phyloP scores from a whole-genome alignment of 495 filamentous ascomycete species.

The Cercophora newfieldiana region DNA sequence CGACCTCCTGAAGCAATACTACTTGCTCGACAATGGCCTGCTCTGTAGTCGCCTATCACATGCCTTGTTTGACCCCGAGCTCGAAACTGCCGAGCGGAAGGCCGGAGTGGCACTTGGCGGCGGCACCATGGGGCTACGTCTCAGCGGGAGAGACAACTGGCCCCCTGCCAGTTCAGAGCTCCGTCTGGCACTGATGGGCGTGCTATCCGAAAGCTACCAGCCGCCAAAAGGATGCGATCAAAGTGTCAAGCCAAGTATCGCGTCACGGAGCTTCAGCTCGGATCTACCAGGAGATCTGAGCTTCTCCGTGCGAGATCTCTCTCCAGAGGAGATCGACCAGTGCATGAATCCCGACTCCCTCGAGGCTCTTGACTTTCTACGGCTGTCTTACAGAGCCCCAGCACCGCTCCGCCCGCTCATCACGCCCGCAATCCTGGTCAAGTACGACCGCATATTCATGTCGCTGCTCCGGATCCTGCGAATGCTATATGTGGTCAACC shows the following conservation, averaged over 20 bases:
- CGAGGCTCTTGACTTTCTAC: slow-evolving; percentile 87
- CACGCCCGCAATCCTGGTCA: slow-evolving; percentile 62
- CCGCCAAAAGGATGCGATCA: slow-evolving; percentile 12
- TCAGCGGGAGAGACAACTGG: slow-evolving; percentile 78
- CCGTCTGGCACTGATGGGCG: slow-evolving; percentile 80
- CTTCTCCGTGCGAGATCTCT: slow-evolving; percentile 83
- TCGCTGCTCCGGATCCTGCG: slow-evolving; percentile 73
- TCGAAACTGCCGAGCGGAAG: slow-evolving; percentile 73
- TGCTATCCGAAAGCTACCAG: slow-evolving; percentile 73
- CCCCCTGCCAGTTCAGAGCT: slow-evolving; percentile 92
- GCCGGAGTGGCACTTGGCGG: slow-evolving; percentile 66
- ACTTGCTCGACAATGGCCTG: slow-evolving; percentile 79
- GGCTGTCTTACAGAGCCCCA: slow-evolving; percentile 81
- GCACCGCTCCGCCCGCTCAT: slow-evolving; percentile 71
- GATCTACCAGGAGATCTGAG: slow-evolving; percentile 78
- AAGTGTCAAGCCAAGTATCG: not conserved
- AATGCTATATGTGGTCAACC: slow-evolving; percentile 75
- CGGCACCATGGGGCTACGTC: slow-evolving; percentile 74
- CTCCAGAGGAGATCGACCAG: slow-evolving; percentile 69
- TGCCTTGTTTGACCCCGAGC: slow-evolving; percentile 84
- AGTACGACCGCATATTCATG: slow-evolving; percentile 83
- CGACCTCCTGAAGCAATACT: slow-evolving; percentile 72
- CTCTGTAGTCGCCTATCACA: slow-evolving; percentile 77
- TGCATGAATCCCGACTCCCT: slow-evolving; percentile 78
- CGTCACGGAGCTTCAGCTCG: slow-evolving; percentile 35